Base-by-base conservation (phyloP, 257 asterid genomes). In the Cordia subcordata region DNA sequence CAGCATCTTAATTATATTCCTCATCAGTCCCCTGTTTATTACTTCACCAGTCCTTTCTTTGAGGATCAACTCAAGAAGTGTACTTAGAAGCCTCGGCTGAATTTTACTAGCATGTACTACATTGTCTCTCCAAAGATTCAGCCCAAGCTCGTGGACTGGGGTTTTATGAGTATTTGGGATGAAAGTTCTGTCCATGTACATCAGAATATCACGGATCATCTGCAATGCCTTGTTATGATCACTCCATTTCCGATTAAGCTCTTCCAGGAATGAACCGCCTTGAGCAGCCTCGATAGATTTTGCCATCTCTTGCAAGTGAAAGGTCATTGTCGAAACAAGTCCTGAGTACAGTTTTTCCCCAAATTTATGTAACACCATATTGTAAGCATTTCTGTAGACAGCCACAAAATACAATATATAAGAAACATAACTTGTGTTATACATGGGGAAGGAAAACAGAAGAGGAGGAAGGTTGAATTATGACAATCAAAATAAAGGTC, bases 1-100 rank as follows among this genome's bases (percentile, higher is more conserved):
- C 13, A 90, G 74, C 96, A 90, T 90, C 74, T 84, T 84, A 64
- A 84, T 77, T 40, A 82, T 74, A 71, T 86, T 86, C 60, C 95
- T 81, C 94, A 84, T 86, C 54, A 72, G 49, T 38, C 77, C 65
- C 66, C 77, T 57, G 61, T 72, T 67, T 50, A 72, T 72, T 60
- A 72, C 73, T 62, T 72, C 77, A 49, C 70, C 77, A 13, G 66
- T 66, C 58, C 77, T 57, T 63, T 72, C 77, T 3, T 39, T 39
- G 14, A 27, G 66, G 16, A 72, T 68, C 22, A 72, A 70, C 27
- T 72, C 69, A 58, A 72, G 77, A 46, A 72, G 73, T 18, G 73
- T 72, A 49, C 44, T 72, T 32, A 10, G 60, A 57, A 72, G 77
- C 73, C 77, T 72, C 23, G 72, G 49, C 55, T 67, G 77, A 60